A percentile compares a stretch with the other conserved stretches of the same genome.
phyloP scores from a whole-genome alignment of 2,329 filamentous ascomycete genomes.

The Ophiocordyceps camponoti-saundersi region DNA sequence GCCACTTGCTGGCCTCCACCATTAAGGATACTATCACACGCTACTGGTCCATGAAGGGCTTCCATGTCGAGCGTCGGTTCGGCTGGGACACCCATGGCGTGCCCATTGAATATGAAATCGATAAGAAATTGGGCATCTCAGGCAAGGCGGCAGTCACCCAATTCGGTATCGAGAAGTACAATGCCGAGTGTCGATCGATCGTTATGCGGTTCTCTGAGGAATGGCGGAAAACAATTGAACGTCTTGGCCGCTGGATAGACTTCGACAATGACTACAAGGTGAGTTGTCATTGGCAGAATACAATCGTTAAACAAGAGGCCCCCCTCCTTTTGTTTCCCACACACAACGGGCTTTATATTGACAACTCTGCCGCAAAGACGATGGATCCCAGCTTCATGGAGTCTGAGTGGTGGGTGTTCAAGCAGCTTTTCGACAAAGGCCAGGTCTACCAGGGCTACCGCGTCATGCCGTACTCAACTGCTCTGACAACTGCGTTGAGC shows the following conservation, averaged over 20 bases:
- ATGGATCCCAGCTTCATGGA: constrained; percentile 97
- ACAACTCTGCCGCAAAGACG: constrained; percentile 33
- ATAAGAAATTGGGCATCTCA: constrained; percentile 84
- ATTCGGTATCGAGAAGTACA: constrained; percentile 78
- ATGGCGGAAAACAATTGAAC: constrained; percentile 77
- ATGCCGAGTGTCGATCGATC: constrained; percentile 78
- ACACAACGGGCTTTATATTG: not conserved
- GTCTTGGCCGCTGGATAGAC: constrained; percentile 89
- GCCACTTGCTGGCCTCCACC: constrained; percentile 72
- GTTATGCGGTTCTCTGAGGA: constrained; percentile 82
- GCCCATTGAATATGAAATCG: constrained; percentile 92
- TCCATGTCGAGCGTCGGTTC: constrained; percentile 79
- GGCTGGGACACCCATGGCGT: constrained; percentile 93
- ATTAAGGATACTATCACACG: constrained; percentile 95
- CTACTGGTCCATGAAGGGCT: constrained; percentile 96
- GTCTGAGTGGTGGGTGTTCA: constrained; percentile 92
- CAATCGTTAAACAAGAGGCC: not conserved
- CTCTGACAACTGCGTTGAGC: constrained; percentile 72
- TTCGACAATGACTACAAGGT: constrained; percentile 96
- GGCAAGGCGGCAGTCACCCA: constrained; percentile 75
- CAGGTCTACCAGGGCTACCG: constrained; percentile 79
- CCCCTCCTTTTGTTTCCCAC: not conserved
- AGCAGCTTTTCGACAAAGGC: constrained; percentile 78
- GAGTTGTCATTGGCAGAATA: constrained; percentile 3
- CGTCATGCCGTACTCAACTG: constrained; percentile 92